phyloP scores from a whole-genome alignment of 2,329 filamentous ascomycete species.

The Calycina marina region DNA sequence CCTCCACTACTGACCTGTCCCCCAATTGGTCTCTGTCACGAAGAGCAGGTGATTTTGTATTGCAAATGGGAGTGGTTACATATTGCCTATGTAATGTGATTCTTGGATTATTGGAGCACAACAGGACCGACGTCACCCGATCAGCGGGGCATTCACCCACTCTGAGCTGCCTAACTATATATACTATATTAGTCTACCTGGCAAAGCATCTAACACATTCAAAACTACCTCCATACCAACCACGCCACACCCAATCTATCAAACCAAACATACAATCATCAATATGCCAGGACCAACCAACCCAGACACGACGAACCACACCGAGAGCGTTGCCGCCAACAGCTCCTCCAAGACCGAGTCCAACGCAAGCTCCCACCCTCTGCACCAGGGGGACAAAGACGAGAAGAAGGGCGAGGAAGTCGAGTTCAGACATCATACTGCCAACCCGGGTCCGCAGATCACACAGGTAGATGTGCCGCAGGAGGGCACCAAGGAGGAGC shows the following conservation, averaged over 20 bases:
- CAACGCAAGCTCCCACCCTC: conserved; percentile 23
- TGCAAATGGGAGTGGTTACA: too few relatives aligned
- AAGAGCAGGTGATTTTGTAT: too few relatives aligned
- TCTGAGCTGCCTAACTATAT: too few relatives aligned
- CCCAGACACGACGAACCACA: not conserved
- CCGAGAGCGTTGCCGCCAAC: conserved; percentile 25
- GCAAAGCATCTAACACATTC: too few relatives aligned
- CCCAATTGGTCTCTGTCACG: too few relatives aligned
- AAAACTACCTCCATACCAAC: too few relatives aligned
- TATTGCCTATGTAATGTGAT: too few relatives aligned
- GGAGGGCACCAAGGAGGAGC: conserved; percentile 55
- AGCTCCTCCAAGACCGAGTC: conserved; percentile 23
- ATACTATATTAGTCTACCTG: too few relatives aligned
- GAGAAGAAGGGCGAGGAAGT: conserved; percentile 31
- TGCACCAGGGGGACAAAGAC: conserved; percentile 23
- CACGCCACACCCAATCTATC: not conserved
- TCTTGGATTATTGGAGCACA: too few relatives aligned
- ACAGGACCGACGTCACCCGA: too few relatives aligned
- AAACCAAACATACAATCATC: conserved; percentile 5
- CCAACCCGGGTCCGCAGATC: conserved; percentile 42
- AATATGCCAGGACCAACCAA: conserved; percentile 21
- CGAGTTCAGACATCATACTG: conserved; percentile 35
- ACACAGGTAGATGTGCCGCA: conserved; percentile 36
- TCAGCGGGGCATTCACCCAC: too few relatives aligned
- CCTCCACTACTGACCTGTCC: too few relatives aligned